Base-by-base conservation (phyloP, 805 yeast genomes). In the Starmerella davenportii region DNA sequence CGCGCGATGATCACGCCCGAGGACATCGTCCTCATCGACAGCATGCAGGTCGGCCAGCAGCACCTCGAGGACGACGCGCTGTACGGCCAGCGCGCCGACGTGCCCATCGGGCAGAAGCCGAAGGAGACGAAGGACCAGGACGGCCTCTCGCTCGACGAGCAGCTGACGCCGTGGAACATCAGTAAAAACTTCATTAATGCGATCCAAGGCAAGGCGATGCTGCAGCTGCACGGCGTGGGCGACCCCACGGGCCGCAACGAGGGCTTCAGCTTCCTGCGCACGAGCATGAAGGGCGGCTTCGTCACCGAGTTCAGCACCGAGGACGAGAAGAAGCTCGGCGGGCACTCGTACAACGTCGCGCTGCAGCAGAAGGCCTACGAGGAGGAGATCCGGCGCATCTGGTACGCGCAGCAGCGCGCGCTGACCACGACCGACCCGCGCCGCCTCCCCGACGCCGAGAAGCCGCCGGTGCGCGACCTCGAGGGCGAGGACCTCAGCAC, bases 271-370 rank as follows among this genome's bases (percentile, higher is more conserved):
- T 79, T 87, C 47, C 64, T 85, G 49, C 70, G 85, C 47, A 79
- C 95, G 0, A 81, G 95, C 0, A 92, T 87, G 81, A 90, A 87
- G 57, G 94, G 93, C 52, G 93, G 94, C 1, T 87, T 87, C 57
- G 60, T 62, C 25, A 61, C 68, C 5, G 53, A 43, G 20, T 37
- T 40, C 25, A 35, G 42, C 16, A 37, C 42, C n/a, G 45, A 42
- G 14, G 50, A 46, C 29, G 35, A 39, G 37, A 45, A 43, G 40
- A 64, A 63, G 43, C 62, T 66, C 4, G 69, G 70, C 24, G 74
- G 78, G 0, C 87, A 79, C 56, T 73, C 79, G 39, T 79, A 79
- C 50, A 78, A 76, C 48, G 85, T 79, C 33, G 82, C 87, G 0
- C 58, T 72, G 44, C 96, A 87, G 57, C 96, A 87, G 52, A 78